phyloP scores from a whole-genome alignment of 352 stramenopile species.

The Phytophthora foliorum region DNA sequence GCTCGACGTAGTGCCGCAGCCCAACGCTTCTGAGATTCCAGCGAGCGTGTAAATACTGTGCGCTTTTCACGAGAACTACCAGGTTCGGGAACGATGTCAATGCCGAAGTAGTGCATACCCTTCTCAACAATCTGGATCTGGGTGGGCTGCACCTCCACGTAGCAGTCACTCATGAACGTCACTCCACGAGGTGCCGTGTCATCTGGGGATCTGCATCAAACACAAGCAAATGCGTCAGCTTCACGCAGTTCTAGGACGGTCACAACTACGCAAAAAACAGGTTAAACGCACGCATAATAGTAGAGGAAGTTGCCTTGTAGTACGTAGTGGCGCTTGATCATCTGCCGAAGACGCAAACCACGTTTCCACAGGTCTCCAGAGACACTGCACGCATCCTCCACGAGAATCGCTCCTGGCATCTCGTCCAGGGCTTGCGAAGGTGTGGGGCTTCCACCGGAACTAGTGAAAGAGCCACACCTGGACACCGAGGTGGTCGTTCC shows the following conservation, averaged over 20 bases:
- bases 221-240: constrained; percentile 7
- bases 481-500: constrained; percentile 10
- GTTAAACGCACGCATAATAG: constrained; percentile 77
- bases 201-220: constrained; percentile 57
- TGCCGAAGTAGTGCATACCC: constrained; percentile 83
- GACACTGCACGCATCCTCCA: constrained; percentile 51
- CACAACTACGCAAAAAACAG: background rate
- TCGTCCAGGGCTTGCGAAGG: constrained; percentile 35
- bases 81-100: constrained; percentile 87
- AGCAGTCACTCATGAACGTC: constrained; percentile 85
- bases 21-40: constrained; percentile 86
- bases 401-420: constrained; percentile 35
- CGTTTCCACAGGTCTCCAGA: constrained; percentile 83
- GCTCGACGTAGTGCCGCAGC: constrained; percentile 74
- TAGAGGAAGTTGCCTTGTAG: constrained; percentile 92
- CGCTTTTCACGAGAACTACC: constrained; percentile 75
- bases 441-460: constrained; percentile 27
- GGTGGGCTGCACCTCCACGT: constrained; percentile 65
- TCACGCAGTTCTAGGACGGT: background rate
- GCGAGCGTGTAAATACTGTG: constrained; percentile 84
- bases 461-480: constrained; percentile 28
- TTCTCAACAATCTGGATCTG: constrained; percentile 81
- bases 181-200: constrained; percentile 79
- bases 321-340: constrained; percentile 90
- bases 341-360: constrained; percentile 80